Base-by-base conservation (phyloP, 2,329 filamentous ascomycete genomes). In the Colletotrichum lupini region DNA sequence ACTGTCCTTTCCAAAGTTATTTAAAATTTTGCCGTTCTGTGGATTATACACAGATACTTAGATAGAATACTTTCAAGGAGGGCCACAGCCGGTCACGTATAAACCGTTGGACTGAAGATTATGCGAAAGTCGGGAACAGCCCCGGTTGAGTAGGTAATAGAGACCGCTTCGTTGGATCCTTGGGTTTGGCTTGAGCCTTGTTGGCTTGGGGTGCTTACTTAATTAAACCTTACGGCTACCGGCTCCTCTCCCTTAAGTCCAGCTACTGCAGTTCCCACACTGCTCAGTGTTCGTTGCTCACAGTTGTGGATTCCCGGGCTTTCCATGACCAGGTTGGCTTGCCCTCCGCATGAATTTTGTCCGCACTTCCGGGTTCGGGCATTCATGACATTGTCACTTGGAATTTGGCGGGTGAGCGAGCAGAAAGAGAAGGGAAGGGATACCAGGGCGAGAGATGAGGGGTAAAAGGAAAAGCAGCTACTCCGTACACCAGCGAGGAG, bases 41-140 rank as follows among this genome's bases (percentile, higher is more conserved):
- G 11, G 19, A 49, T 49, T 22, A 11, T 5, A 49, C 37, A 19
- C 37, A 5, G 37, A 42, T 16, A 42, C 16, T 19, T 16, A 2
- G 16, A 42, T 16, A 42, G 5, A 42, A 42, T 42, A 42, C 32
- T 35, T 42, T 42, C 37, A 19, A 7, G 37, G 37, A 42, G 37
- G 16, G 37, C 37, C 3, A 19, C 37, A 19, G 8, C 19, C 19
- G 19, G 19, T 49, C 1, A n/a, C 4, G 42, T 22, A 11, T n/a
- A 11, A 22, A 19, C 19, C 19, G 28, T 28, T 7, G 8, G 60
- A 19, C 6, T 19, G 37, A 19, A 19, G 2, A 70, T 52, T 26
- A 70, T 70, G 70, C 35, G 35, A 60, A 37, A 28, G 60, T 60
- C 67, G 67, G 71, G 56, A 73, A 65, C 55, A 71, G 60, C 61